Base-by-base conservation (phyloP, 1,139 yeast species). In the Suhomyces atakaporum region DNA sequence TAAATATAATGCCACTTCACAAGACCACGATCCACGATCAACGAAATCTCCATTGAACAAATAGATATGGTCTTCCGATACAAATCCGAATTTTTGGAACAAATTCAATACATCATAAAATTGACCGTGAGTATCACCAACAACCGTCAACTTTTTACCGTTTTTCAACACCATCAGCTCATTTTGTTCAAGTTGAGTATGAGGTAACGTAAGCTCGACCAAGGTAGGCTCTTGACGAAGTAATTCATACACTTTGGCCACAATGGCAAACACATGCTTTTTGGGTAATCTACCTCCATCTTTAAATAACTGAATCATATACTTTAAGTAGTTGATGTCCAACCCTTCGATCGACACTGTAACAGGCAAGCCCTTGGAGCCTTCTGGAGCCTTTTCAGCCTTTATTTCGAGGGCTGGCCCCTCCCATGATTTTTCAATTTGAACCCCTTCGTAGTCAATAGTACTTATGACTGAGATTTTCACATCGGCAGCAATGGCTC, bases 61-160 rank as follows among this genome's bases (percentile, higher is more conserved):
- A 57, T 86, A 92, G 12, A 81, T 73, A 60, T 90, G 97, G n/a
- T 72, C 69, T 1, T 70, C 60, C 3, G 82, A 77, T 15, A 80
- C 83, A 42, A 65, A 60, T 6, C 98, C 98, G 54, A 81, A 89
- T 31, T 60, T 71, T 29, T 73, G 60, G 60, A 92, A 92, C 36
- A 92, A 73, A 57, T 90, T 84, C 53, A 90, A 65, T 33, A 92
- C 79, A 57, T 92, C 98, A 54, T 77, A 92, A 56, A 85, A 89
- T 60, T 92, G 98, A 25, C 99, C 99, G 57, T 92, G 99, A 0
- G 97, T 92, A 58, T 92, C 99, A 46, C 99, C 99, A 48, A 95
- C 94, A 8, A 92, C 85, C 1, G 97, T 88, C 31, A 94, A 69
- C 41, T 60, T 69, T 45, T 45, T 57, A 15, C 67, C 73, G 14